These are phyloP conservation scores for Puccinia novopanici DNA, from an alignment of 1,284 basidiomycete genomes.

Conservation along the genomic window DNA sequence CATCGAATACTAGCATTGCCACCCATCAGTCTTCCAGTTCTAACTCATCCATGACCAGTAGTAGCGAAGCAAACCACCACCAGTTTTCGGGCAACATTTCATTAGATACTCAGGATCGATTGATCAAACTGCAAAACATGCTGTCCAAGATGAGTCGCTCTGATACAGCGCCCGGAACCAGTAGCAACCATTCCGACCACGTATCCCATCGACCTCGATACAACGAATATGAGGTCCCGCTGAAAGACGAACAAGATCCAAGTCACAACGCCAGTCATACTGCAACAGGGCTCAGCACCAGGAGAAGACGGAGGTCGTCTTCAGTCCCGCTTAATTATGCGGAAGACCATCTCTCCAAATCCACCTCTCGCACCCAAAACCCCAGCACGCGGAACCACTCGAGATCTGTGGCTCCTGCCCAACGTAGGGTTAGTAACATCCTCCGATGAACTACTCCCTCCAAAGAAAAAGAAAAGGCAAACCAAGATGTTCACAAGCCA, in stretches of 20 bases:
- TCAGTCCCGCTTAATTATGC: constrained; percentile 30
- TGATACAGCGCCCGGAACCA: not conserved
- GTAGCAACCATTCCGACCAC: not conserved
- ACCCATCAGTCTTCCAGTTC: constrained; percentile 23
- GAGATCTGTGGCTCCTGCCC: not conserved
- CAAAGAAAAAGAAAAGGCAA: too few relatives aligned
- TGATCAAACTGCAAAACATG: constrained; percentile 55
- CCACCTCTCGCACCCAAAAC: constrained; percentile 17
- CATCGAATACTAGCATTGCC: constrained; percentile 19
- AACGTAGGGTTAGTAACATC: constrained; percentile 28
- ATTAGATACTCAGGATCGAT: constrained; percentile 53
- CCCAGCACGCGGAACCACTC: not conserved
- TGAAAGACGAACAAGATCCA: constrained; percentile 34
- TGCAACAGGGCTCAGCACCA: not conserved
- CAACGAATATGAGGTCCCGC: constrained; percentile 38
- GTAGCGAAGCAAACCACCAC: not conserved
- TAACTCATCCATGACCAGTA: constrained; percentile 17
- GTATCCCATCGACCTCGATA: constrained; percentile 2
- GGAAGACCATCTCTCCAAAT: constrained; percentile 19
- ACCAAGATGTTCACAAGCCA: too few relatives aligned
- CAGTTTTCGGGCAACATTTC: constrained; percentile 42
- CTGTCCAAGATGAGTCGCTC: constrained; percentile 53
- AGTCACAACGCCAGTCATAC: not conserved
- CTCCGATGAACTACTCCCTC: too few relatives aligned
- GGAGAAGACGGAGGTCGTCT: constrained; percentile 26